Base-by-base conservation (phyloP, 129 eudicot genomes). In the Saussurea involucrata region DNA sequence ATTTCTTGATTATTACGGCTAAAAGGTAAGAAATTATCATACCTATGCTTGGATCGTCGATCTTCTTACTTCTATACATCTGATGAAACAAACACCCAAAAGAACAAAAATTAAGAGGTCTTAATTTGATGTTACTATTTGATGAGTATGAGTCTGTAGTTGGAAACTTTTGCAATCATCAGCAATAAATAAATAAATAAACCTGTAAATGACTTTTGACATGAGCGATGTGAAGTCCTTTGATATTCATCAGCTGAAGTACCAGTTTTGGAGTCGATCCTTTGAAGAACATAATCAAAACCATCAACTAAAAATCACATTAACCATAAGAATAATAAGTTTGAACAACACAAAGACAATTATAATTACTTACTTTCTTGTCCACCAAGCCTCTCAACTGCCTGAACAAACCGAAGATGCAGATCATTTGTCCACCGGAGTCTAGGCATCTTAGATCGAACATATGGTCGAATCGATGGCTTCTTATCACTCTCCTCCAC, bases 161-260 rank as follows among this genome's bases (percentile, higher is more conserved):
- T 63, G 21, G 24, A 29, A 17, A 18, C 3, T 77, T 36, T 64
- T 33, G 53, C 29, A 60, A 20, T 66, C n/a, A 24, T 66, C 61
- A 57, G 34, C 36, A 53, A 5, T 72, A 21, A 68, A 28, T 21
- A 36, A n/a, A n/a, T n/a, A 7, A 68, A 28, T 21, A 36, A 68
- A 93, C 98, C 98, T 93, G 98, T 78, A 93, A 85, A 87, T 93
- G 98, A 65, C 98, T 93, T 84, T 93, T 93, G 87, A 93, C 98
- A 90, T 93, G 96, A 74, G 98, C 98, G 4, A 93, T 93, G 32
- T 87, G 88, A 57, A 93, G 90, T 77, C 96, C 98, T 74, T 93
- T 93, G 82, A 93, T 74, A 78, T 90, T 85, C 98, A 93, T 93
- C 77, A 90, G 55, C 37, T 93, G 97, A 75, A 93, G 95, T 86